Conservation (phyloP, 768 basidiomycete species). For the Neoboletus subvelutipes region DNA sequence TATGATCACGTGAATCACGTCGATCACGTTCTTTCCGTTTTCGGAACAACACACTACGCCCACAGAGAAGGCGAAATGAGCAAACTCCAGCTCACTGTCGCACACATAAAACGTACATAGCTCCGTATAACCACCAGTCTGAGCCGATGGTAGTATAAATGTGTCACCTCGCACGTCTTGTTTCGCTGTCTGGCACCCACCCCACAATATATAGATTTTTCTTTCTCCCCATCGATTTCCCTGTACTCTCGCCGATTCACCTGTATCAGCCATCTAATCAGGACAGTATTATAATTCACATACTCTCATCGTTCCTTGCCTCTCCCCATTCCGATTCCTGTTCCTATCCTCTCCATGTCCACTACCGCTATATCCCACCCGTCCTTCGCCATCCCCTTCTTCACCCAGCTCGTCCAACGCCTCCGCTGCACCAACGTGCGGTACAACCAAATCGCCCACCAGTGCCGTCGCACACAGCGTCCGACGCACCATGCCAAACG, state of each 20-base stretch:
- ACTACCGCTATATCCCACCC: conserved; percentile 6
- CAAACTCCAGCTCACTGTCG: not conserved
- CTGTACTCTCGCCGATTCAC: too few relatives aligned
- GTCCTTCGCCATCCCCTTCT: conserved; percentile 21
- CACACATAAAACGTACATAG: conserved; percentile 14
- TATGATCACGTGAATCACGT: conserved; percentile 20
- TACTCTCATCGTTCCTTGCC: not conserved
- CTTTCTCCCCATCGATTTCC: not conserved
- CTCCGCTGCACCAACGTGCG: conserved; percentile 45
- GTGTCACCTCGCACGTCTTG: not conserved
- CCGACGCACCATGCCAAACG: conserved; percentile 49
- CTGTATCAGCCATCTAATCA: not conserved
- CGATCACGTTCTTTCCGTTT: conserved; percentile 15
- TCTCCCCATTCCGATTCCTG: not conserved
- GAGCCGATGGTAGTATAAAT: conserved; percentile 19
- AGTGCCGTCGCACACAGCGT: conserved; percentile 34
- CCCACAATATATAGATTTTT: not conserved
- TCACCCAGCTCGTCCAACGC: conserved; percentile 39
- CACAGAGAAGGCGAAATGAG: conserved; percentile 3
- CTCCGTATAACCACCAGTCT: not conserved
- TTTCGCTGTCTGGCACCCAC: conserved; percentile 19
- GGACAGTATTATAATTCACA: not conserved
- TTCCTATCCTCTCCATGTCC: not conserved
- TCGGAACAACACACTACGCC: conserved; percentile 24
- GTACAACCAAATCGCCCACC: conserved; percentile 39